These are phyloP conservation scores for Elsinoe batatas DNA, from an alignment of 2,329 filamentous ascomycete species.

Conservation along the genomic window DNA sequence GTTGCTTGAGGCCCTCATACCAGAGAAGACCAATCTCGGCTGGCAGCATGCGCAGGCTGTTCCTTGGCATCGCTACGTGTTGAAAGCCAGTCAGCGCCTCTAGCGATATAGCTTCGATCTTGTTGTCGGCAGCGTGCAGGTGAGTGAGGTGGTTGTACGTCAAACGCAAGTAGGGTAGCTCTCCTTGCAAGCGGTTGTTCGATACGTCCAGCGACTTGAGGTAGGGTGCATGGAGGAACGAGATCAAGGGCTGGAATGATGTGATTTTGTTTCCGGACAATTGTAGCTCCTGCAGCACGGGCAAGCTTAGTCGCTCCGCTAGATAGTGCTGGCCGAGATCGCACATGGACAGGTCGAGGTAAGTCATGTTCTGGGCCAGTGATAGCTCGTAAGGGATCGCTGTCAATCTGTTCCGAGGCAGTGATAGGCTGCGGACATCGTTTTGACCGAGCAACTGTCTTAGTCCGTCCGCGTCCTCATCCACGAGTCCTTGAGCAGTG, in stretches of 20 bases:
- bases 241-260: conserved; percentile 55
- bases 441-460: conserved; percentile 36
- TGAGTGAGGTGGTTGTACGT: conserved; percentile 61
- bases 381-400: conserved; percentile 59
- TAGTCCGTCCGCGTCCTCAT: conserved; percentile 32
- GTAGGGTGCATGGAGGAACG: conserved; percentile 59
- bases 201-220: conserved; percentile 73
- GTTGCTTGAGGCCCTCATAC: conserved; percentile 51
- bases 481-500: conserved; percentile 28
- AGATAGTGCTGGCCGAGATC: conserved; percentile 53
- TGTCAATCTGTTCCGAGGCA: conserved; percentile 69
- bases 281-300: conserved; percentile 66
- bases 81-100: conserved; percentile 64
- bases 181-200: conserved; percentile 63
- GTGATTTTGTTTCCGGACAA: conserved; percentile 65
- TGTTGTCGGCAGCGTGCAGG: conserved; percentile 70
- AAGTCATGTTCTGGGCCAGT: conserved; percentile 57
- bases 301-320: conserved; percentile 47
- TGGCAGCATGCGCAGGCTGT: conserved; percentile 73
- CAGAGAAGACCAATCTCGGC: conserved; percentile 70
- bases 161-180: conserved; percentile 56
- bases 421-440: conserved; percentile 48
- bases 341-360: conserved; percentile 35
- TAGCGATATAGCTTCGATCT: conserved; percentile 56
- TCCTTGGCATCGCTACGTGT: conserved; percentile 71